Base-by-base conservation (phyloP, 306 rosid genomes). In the Mucuna pruriens region DNA sequence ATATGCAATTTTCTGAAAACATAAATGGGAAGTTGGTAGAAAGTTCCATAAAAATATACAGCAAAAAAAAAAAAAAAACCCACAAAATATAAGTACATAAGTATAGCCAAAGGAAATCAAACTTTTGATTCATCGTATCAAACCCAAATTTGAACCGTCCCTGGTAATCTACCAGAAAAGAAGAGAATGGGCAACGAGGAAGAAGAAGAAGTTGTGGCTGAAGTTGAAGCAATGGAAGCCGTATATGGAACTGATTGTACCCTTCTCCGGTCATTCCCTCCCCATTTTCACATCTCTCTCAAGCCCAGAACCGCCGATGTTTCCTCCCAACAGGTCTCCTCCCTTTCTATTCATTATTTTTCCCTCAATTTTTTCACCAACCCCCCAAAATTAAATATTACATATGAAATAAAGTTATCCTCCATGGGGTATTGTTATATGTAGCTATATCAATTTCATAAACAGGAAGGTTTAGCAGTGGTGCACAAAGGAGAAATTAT, bases 261-360 rank as follows among this genome's bases (percentile, higher is more conserved):
- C 44, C 65, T 94, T 19, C 69, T 91, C 13, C 71, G 70, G 63
- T 85, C 92, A 17, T 76, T 83, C 9, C 97, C 98, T 87, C 97
- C 97, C 2, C 95, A 80, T 79, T 85, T 94, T 34, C 93, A 81
- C 63, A 73, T 94, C 77, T 88, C 80, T 90, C 84, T 90, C 83
- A 91, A 87, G 74, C 98, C 98, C 57, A 90, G 95, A 86, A 91
- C 97, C 80, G 97, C 95, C n/a, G 91, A 94, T 78, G 92, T 91
- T 73, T 81, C 92, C 67, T 90, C 92, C 52, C 80, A 93, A 16
- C 94, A 93, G 94, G 97, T 93, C 38, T 74, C n/a, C 23, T 19
- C 57, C 17, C 13, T 48, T 9, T 54, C 9, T 5, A 0, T n/a
- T 22, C 45, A 3, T 4, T 49, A 0, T 39, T 16, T 16, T 44